Percentiles rank a stretch among this genome's conserved stretches.
Conservation (phyloP, 139 green algal species). For the Spirogloea muscicola region DNA sequence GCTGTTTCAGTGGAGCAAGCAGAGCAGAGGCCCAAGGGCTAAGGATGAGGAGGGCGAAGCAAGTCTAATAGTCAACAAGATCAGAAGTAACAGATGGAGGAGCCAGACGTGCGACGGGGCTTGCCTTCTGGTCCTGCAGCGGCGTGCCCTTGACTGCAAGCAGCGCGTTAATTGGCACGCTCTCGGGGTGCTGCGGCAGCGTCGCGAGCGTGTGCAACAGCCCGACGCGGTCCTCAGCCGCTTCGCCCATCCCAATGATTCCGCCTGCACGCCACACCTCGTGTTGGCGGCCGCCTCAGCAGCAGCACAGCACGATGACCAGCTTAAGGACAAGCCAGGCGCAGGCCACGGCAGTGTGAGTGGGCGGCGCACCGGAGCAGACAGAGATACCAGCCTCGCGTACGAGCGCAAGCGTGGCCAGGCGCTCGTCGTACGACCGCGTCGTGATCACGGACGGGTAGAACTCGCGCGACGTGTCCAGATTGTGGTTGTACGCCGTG, state of each 20-base stretch:
- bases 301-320: no score
- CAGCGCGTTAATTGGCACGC: conserved; percentile 94
- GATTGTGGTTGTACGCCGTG: conserved; percentile 99
- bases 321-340: no score
- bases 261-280: no score
- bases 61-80: no score
- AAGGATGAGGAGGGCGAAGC: no score
- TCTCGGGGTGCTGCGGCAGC: conserved; percentile 92
- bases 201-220: conserved; percentile 86
- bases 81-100: no score
- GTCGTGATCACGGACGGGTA: conserved; percentile 89
- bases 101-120: no score
- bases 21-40: no score
- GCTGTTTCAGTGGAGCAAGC: no score
- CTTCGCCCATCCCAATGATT: conserved; percentile 62
- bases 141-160: conserved; percentile 90
- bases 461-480: conserved; percentile 94
- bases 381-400: conserved; percentile 90
- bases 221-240: conserved; percentile 70
- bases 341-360: no score
- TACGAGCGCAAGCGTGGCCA: conserved; percentile 76
- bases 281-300: no score
- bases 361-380: conserved; percentile 92
- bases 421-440: conserved; percentile 76
- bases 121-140: conserved; percentile 67